Conservation (phyloP, 2,329 filamentous ascomycete species). For the Ramichloridium luteum region DNA sequence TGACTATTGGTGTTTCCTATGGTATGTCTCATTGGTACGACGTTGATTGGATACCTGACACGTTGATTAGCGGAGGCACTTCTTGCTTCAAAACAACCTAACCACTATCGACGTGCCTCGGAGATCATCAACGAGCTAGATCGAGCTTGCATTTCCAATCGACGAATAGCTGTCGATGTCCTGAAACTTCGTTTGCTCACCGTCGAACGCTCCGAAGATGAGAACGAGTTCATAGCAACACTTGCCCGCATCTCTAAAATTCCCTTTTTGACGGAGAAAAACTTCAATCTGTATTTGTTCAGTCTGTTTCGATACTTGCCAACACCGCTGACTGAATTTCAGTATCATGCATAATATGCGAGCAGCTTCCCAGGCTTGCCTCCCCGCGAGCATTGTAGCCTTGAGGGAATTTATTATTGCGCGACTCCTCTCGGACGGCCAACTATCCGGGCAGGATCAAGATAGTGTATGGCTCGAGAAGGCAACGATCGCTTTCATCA, state of each 20-base stretch:
- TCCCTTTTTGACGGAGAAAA: conserved; percentile 48
- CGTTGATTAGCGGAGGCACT: conserved; percentile 11
- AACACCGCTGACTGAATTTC: conserved; percentile 3
- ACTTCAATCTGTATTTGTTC: conserved; percentile 42
- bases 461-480: conserved; percentile 62
- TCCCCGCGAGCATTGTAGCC: conserved; percentile 16
- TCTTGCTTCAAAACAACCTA: conserved; percentile 29
- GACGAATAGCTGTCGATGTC: conserved; percentile 49
- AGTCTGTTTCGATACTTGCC: neutral
- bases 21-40: conserved; percentile 18
- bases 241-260: conserved; percentile 50
- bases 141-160: conserved; percentile 47
- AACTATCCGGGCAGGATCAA: too few relatives aligned
- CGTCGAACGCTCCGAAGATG: conserved; percentile 25
- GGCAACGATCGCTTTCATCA: conserved; percentile 53
- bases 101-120: conserved; percentile 40
- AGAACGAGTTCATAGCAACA: conserved; percentile 34
- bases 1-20: conserved; percentile 50
- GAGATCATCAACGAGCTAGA: conserved; percentile 51
- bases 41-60: conserved; percentile 2
- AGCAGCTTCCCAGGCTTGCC: conserved; percentile 42
- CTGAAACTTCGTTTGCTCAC: conserved; percentile 57
- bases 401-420: conserved; percentile 53
- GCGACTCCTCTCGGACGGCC: conserved; percentile 40
- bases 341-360: conserved; percentile 55